A percentile compares a stretch with the other conserved stretches of the same genome.
Conservation (phyloP, 1,284 basidiomycete genomes). For the Pisolithus thermaeus region DNA sequence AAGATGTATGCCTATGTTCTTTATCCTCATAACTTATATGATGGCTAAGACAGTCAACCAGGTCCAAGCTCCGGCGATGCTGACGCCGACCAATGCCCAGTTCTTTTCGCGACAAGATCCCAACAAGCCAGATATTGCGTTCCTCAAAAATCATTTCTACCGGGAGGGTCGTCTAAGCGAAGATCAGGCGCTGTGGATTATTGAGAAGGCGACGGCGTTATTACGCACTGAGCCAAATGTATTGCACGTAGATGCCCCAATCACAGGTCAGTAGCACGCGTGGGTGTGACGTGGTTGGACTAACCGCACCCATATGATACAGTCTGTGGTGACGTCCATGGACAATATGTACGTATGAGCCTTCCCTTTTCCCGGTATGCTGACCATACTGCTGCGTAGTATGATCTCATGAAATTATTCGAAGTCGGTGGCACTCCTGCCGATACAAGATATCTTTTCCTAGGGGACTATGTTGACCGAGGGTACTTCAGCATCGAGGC, state of each 20-base stretch:
- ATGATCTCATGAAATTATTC: constrained; percentile 92
- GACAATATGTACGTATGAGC: constrained; percentile 78
- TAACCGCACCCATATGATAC: constrained; percentile 7
- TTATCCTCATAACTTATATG: not conserved
- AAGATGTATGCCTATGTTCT: constrained; percentile 53
- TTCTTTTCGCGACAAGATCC: constrained; percentile 85
- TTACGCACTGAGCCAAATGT: constrained; percentile 79
- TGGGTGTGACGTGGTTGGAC: not conserved
- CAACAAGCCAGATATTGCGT: constrained; percentile 89
- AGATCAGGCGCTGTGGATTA: constrained; percentile 85
- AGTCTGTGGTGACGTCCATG: constrained; percentile 93
- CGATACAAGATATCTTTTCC: constrained; percentile 88
- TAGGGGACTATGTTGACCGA: constrained; percentile 94
- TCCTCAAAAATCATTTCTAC: constrained; percentile 99
- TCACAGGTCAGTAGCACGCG: constrained; percentile 58
- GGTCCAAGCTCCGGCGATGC: constrained; percentile 95
- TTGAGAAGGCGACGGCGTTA: constrained; percentile 74
- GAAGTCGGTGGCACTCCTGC: constrained; percentile 93
- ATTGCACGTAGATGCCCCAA: constrained; percentile 87
- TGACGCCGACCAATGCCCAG: constrained; percentile 86
- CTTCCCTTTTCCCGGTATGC: constrained; percentile 1
- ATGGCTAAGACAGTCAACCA: constrained; percentile 28
- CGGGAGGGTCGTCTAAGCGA: constrained; percentile 90
- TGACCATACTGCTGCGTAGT: constrained; percentile 39
- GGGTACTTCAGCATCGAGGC: constrained; percentile 93